Base-by-base conservation (phyloP, 2,329 filamentous ascomycete species). In the Sporothrix inflata region DNA sequence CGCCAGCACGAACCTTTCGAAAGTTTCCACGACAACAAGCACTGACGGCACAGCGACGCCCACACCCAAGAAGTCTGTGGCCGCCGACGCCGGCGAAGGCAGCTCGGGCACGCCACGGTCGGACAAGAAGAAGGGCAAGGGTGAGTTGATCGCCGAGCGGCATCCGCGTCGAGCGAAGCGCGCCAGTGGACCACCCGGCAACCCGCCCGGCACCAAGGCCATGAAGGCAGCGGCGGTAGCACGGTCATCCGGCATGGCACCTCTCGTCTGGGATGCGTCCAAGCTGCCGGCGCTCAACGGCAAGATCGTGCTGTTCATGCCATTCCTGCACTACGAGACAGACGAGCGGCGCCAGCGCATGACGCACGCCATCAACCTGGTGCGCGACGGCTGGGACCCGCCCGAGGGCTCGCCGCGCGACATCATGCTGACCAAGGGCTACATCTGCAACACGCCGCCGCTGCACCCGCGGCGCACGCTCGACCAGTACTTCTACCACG, bases 401-500 rank as follows among this genome's bases (percentile, higher is more conserved):
- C 70, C 76, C 9, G 75, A 75, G 1, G 78, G 75, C 4, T 65
- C 77, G 0, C 78, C 77, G 45, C 79, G 80, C 40, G 84, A 87
- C 72, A 81, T 84, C 51, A 80, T 85, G 75, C 80, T 87, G 3
- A 75, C 87, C 4, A 79, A 84, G 47, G 85, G 83, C 27, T 85
- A 88, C 75, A 72, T 87, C 21, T 78, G 79, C 8, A 80, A 79
- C 27, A 82, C 81, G 12, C 85, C 84, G 12, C 83, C 83, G 5
- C 79, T 89, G 1, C 89, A 91, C 77, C 84, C 89, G 0, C 85
- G 89, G 11, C 83, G 89, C 27, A 91, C 89, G 0, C 80, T 91
- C 0, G 89, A 91, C 76, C 89, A 91, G 71, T 91, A 88, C 78
- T 90, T 88, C 77, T 91, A 91, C 75, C 88, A 89, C 51, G 89